Percentiles rank a stretch among this genome's conserved stretches.
These are phyloP conservation scores for Macrotyloma uniflorum DNA, from an alignment of 306 rosid species.

Conservation along the genomic window DNA sequence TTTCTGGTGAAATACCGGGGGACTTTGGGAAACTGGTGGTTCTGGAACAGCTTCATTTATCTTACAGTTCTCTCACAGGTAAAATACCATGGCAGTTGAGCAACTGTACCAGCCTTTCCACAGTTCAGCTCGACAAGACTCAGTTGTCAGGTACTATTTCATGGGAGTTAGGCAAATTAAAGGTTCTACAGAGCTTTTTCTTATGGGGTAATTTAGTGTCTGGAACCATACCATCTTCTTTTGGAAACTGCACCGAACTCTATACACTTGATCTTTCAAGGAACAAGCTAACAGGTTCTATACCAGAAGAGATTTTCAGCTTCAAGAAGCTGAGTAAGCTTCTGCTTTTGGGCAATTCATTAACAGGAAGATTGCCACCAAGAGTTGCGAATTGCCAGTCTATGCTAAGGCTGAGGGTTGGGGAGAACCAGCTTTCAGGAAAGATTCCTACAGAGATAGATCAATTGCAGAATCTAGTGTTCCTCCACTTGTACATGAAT, in stretches of 20 bases:
- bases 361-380: constrained; percentile 69
- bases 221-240: constrained; percentile 78
- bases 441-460: constrained; percentile 88
- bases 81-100: too few species aligned
- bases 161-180: too few species aligned
- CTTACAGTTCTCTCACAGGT: constrained; percentile 75
- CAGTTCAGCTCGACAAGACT: too few species aligned
- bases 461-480: constrained; percentile 77
- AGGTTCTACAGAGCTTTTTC: too few species aligned
- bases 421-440: constrained; percentile 92
- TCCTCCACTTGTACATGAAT: constrained; percentile 92
- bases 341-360: constrained; percentile 86
- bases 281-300: constrained; percentile 90
- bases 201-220: too few species aligned
- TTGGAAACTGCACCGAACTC: constrained; percentile 90
- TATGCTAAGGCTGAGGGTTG: constrained; percentile 83
- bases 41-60: constrained; percentile 88
- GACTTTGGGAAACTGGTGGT: constrained; percentile 79
- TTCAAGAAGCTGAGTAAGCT: constrained; percentile 95
- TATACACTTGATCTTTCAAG: constrained; percentile 94
- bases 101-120: too few species aligned
- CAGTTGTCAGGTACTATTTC: too few species aligned
- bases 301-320: constrained; percentile 86
- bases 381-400: constrained; percentile 79
- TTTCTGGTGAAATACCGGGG: constrained; percentile 73